Evolutionary conservation across 805 yeast species (phyloP).

Genomic region (Metschnikowia noctiluminum): DNA sequence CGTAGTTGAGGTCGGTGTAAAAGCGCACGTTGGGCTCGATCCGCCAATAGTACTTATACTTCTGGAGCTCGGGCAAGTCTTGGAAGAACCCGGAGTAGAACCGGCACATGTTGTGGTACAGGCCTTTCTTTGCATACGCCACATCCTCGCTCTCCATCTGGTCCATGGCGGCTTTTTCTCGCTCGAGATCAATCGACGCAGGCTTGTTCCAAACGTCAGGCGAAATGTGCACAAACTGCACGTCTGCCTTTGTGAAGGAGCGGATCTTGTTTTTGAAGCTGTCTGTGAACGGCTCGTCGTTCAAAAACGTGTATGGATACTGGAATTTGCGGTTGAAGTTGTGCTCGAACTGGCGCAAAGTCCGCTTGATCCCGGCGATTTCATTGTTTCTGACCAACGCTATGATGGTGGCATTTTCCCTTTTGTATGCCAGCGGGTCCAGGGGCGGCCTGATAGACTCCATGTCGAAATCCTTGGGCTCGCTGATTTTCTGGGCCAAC

Average conservation of each 20-base stretch:
- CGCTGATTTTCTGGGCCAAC: conserved; percentile 35
- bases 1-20: conserved; percentile 68
- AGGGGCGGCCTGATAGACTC: conserved; percentile 27
- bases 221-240: conserved; percentile 41
- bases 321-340: conserved; percentile 66
- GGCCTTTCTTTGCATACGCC: conserved; percentile 57
- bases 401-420: conserved; percentile 74
- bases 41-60: conserved; percentile 76
- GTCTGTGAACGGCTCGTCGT: conserved; percentile 63
- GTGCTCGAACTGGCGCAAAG: conserved; percentile 60
- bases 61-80: conserved; percentile 56
- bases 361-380: conserved; percentile 40
- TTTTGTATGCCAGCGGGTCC: conserved; percentile 25
- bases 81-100: conserved; percentile 66
- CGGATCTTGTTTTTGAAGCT: conserved; percentile 48
- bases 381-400: conserved; percentile 74
- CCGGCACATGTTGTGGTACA: conserved; percentile 85
- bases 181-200: conserved; percentile 44
- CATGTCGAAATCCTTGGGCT: conserved; percentile 46
- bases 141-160: conserved; percentile 41
- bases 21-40: conserved; percentile 72
- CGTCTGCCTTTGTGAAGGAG: conserved; percentile 28
- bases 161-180: conserved; percentile 40
- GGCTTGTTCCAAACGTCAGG: conserved; percentile 59
- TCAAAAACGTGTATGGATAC: conserved; percentile 79